Percentiles rank a stretch among this genome's conserved stretches.
Conservation (phyloP, 768 basidiomycete genomes). For the Saitozyma sp. region DNA sequence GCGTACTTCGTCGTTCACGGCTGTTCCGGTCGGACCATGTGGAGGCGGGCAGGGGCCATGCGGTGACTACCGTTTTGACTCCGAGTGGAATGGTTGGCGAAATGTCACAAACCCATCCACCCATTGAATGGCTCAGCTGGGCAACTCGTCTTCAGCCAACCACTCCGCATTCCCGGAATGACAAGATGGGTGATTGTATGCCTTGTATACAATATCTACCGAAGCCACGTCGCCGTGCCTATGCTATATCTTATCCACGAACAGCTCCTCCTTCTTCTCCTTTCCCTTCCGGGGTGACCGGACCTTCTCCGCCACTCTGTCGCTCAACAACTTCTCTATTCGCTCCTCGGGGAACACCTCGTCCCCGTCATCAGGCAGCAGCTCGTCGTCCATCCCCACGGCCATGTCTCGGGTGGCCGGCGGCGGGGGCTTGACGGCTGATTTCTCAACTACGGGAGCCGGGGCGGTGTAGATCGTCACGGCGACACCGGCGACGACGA, state of each 20-base stretch:
- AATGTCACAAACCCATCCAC: no score
- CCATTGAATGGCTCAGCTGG: no score
- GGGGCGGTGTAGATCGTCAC: conserved; percentile 23
- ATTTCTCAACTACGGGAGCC: not conserved
- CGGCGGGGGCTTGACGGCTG: conserved; percentile 3
- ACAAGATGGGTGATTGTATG: no score
- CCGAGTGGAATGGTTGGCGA: no score
- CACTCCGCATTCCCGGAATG: no score
- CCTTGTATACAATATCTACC: no score
- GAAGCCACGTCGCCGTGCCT: no score
- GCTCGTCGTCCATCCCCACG: conserved; percentile 42
- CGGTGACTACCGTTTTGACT: no score
- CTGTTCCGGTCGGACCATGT: no score
- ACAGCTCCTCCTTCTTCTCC: conserved; percentile 13
- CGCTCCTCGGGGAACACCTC: conserved; percentile 23
- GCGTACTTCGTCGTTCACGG: no score
- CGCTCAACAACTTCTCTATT: conserved; percentile 36
- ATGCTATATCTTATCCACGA: conserved; percentile 20
- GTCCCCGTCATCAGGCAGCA: conserved; percentile 25
- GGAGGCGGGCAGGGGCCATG: no score
- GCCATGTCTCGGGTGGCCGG: conserved; percentile 40
- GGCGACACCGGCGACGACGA: conserved; percentile 44
- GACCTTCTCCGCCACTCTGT: conserved; percentile 23
- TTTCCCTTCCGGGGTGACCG: conserved; percentile 2
- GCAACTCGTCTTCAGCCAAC: no score